Evolutionary conservation across 2,329 filamentous ascomycete species (phyloP).

Genomic region (Diaporthe aspalathi): DNA sequence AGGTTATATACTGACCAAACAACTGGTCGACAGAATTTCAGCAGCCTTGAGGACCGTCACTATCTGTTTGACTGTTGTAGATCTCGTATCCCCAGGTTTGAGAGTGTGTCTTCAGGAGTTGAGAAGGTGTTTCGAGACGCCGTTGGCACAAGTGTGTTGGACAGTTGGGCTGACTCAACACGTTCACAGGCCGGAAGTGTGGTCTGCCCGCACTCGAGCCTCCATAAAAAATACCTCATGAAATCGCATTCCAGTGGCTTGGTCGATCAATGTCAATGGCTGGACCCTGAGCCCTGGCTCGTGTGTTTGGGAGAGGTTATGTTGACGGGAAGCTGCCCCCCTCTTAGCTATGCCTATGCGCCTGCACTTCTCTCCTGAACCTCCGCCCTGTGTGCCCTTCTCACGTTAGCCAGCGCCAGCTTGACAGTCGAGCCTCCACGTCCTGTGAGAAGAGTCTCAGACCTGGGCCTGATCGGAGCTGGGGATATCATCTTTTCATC

Average conservation of each 20-base stretch:
- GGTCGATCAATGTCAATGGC: conserved; percentile 3
- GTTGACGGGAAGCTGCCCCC: conserved; percentile 10
- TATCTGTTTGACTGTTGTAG: too few species aligned
- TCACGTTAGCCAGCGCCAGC: background rate
- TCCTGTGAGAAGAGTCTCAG: background rate
- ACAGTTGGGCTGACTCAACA: conserved; percentile 1
- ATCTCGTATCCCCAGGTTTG: background rate
- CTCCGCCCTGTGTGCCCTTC: background rate
- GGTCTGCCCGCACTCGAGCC: background rate
- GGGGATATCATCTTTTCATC: conserved; percentile 34
- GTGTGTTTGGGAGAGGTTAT: background rate
- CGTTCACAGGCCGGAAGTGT: background rate
- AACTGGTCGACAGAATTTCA: background rate
- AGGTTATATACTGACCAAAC: background rate
- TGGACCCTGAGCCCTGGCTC: background rate
- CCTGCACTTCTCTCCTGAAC: conserved; percentile 9
- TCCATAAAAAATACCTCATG: background rate
- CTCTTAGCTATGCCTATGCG: background rate
- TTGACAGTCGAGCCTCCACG: background rate
- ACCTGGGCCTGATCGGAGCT: background rate
- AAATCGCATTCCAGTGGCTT: conserved; percentile 7
- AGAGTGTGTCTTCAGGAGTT: background rate
- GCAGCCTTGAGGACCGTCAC: background rate
- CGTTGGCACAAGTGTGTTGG: background rate
- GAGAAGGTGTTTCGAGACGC: background rate